phyloP scores from a whole-genome alignment of 2,329 filamentous ascomycete genomes.

The Magnaporthiopsis poae region DNA sequence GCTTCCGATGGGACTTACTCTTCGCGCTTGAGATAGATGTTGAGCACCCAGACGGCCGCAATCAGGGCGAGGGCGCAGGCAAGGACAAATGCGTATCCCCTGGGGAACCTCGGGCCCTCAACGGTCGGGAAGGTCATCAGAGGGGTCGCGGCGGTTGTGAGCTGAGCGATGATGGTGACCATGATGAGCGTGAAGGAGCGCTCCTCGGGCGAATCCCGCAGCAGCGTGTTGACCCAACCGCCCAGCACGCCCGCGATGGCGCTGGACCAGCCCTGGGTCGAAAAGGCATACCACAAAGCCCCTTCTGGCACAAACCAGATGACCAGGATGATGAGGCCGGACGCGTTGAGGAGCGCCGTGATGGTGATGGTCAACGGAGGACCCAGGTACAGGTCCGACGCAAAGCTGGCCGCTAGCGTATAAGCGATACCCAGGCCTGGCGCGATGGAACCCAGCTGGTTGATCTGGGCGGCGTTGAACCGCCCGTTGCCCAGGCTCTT shows the following conservation, averaged over 20 bases:
- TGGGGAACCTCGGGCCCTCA: conserved; percentile 20
- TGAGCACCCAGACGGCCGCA: background rate
- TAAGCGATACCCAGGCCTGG: conserved; percentile 12
- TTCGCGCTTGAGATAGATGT: conserved; percentile 3
- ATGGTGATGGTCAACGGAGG: background rate
- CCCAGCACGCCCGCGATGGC: conserved; percentile 12
- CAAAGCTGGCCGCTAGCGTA: conserved; percentile 10
- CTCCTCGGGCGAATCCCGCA: conserved; percentile 29
- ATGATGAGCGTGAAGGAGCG: conserved; percentile 31
- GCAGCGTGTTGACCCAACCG: conserved; percentile 29
- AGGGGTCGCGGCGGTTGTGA: conserved; percentile 27
- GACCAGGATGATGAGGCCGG: conserved; percentile 7
- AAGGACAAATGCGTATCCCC: conserved; percentile 17
- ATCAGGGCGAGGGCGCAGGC: background rate
- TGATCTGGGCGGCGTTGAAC: conserved; percentile 11
- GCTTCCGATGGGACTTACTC: background rate
- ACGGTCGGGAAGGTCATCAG: conserved; percentile 22
- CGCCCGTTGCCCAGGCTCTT: conserved; percentile 5
- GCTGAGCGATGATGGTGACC: conserved; percentile 29
- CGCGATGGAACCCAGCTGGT: conserved; percentile 12
- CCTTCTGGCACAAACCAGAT: conserved; percentile 7
- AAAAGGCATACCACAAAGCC: conserved; percentile 12
- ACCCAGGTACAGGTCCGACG: background rate
- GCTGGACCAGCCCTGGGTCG: conserved; percentile 11
- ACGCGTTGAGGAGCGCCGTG: conserved; percentile 8